Percentiles rank a stretch among this genome's conserved stretches.
Evolutionary conservation across 306 rosid species (phyloP).

Genomic region (Cucumis melo): DNA sequence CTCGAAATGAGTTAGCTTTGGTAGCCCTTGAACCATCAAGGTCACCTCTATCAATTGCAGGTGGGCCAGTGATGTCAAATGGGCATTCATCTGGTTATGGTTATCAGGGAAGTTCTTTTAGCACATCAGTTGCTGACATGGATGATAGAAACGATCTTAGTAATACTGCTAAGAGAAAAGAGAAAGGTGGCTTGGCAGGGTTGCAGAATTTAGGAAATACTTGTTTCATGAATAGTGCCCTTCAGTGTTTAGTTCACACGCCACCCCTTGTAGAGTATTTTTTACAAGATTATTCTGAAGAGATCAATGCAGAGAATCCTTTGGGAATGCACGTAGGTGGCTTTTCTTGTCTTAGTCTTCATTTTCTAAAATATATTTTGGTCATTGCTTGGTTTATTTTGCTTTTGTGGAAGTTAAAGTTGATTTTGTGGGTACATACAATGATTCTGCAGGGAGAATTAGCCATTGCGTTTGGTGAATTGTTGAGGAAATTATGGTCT

Average conservation of each 20-base stretch:
- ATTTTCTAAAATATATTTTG: neutral
- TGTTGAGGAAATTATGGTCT: conserved; percentile 92
- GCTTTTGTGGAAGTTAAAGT: neutral
- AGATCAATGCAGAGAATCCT: conserved; percentile 88
- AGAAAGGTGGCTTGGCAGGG: conserved; percentile 84
- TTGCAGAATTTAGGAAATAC: conserved; percentile 97
- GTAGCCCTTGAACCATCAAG: conserved; percentile 83
- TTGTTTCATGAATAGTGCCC: conserved; percentile 92
- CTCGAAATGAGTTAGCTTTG: conserved; percentile 83
- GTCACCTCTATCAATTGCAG: conserved; percentile 75
- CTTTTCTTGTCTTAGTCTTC: neutral
- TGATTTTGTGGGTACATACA: neutral
- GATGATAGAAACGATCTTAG: conserved; percentile 44
- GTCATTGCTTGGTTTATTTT: neutral
- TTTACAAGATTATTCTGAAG: conserved; percentile 79
- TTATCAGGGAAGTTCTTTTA: conserved; percentile 42
- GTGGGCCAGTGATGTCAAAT: conserved; percentile 81
- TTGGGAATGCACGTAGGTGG: conserved; percentile 88
- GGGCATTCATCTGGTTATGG: conserved; percentile 64
- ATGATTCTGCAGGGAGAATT: conserved; percentile 70
- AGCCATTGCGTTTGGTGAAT: conserved; percentile 88
- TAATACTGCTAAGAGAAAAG: conserved; percentile 35
- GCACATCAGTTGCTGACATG: conserved; percentile 40
- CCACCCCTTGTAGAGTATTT: conserved; percentile 78
- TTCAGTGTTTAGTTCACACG: conserved; percentile 93